These are phyloP conservation scores for Saccharomycopsis sp. DNA, from an alignment of 805 yeast species.

Conservation along the genomic window DNA sequence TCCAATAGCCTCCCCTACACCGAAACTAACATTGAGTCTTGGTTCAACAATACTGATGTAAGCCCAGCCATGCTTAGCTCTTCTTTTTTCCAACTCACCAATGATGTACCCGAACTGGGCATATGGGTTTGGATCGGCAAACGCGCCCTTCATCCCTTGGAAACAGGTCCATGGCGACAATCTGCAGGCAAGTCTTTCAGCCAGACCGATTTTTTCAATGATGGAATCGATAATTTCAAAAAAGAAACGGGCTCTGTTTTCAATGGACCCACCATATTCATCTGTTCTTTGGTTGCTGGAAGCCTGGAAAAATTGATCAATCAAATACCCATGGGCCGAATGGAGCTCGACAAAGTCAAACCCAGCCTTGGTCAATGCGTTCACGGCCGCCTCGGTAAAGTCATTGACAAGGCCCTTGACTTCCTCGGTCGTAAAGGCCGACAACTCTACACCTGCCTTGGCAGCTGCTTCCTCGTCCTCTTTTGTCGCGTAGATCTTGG, in stretches of 20 bases:
- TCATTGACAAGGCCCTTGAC: slow-evolving; percentile 32
- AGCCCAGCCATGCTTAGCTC: slow-evolving; percentile 18
- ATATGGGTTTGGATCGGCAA: slow-evolving; percentile 28
- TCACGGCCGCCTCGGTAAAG: slow-evolving; percentile 39
- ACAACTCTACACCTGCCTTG: slow-evolving; percentile 27
- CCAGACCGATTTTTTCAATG: slow-evolving; percentile 44
- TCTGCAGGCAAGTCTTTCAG: slow-evolving; percentile 39
- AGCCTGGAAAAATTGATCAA: slow-evolving; percentile 39
- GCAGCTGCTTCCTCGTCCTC: slow-evolving; percentile 30
- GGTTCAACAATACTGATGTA: slow-evolving; percentile 22
- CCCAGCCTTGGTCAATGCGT: slow-evolving; percentile 41
- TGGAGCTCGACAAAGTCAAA: slow-evolving; percentile 57
- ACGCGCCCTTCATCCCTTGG: slow-evolving; percentile 34
- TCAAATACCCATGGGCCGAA: slow-evolving; percentile 52
- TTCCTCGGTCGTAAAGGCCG: slow-evolving; percentile 32
- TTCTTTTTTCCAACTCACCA: slow-evolving; percentile 19
- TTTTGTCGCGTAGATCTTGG: slow-evolving; percentile 31
- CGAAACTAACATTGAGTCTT: slow-evolving; percentile 18
- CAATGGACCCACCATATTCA: slow-evolving; percentile 54
- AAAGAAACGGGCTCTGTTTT: slow-evolving; percentile 44
- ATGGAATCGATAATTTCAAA: slow-evolving; percentile 42
- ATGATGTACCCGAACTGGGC: slow-evolving; percentile 28
- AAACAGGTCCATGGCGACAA: slow-evolving; percentile 38
- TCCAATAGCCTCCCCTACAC: slow-evolving; percentile 27
- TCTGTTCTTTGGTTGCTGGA: slow-evolving; percentile 47